Conservation (phyloP, 202 grass and related monocot species). For the Saccharum hybrid region DNA sequence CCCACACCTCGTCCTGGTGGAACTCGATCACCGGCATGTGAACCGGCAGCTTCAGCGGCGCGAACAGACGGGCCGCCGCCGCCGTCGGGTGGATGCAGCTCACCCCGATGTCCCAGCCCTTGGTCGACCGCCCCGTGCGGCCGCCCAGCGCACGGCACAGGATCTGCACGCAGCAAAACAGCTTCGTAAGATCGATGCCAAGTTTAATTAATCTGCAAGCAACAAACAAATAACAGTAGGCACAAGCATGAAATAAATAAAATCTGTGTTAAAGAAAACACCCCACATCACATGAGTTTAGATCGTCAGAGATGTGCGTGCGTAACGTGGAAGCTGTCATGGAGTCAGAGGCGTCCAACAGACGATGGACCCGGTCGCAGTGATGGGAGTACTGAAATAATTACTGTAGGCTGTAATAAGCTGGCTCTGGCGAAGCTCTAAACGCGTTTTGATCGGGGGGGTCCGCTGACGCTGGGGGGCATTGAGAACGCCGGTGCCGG, state of each 20-base stretch:
- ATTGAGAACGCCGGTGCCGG: background rate
- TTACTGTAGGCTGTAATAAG: background rate
- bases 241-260: too few relatives aligned
- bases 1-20: constrained; percentile 95
- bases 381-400: background rate
- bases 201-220: background rate
- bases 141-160: constrained; percentile 87
- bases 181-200: background rate
- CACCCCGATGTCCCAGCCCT: constrained; percentile 91
- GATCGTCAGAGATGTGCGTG: too few relatives aligned
- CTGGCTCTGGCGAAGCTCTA: background rate
- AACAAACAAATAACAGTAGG: background rate
- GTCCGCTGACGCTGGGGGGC: background rate
- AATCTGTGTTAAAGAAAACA: too few relatives aligned
- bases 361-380: background rate
- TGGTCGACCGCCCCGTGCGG: constrained; percentile 62
- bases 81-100: constrained; percentile 88
- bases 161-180: constrained; percentile 43
- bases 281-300: too few relatives aligned
- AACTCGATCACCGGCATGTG: constrained; percentile 93
- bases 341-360: too few relatives aligned
- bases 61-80: constrained; percentile 61
- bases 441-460: background rate
- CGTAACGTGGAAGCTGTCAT: too few relatives aligned
- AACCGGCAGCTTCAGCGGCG: constrained; percentile 72